Evolutionary conservation across 2,329 filamentous ascomycete species (phyloP), one percentile per base, ranked within the genome.

Genomic region (Cryphonectria naterciae): DNA sequence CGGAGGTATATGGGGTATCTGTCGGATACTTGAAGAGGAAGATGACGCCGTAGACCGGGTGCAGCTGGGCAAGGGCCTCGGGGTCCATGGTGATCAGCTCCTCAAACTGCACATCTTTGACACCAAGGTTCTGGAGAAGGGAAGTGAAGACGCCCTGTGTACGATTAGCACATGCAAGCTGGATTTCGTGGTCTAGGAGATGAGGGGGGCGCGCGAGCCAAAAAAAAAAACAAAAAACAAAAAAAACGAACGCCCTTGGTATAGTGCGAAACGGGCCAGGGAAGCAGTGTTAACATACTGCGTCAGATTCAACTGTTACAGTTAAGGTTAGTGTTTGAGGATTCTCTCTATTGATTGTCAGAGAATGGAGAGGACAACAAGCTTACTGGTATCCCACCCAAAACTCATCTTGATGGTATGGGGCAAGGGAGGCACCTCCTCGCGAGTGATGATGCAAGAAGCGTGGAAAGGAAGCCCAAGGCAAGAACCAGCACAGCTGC

Each of bases 1-100:
- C 83, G 73, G 81, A 81, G 52, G 84, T 89, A 83, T 85, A 91
- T 76, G 85, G 88, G 72, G 81, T 88, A 79, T 92, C 90, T 73
- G 90, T 94, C 66, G 89, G 93, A 83, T 93, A 99, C 84, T 98
- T 98, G 90, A 99, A 99, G 80, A 99, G 93, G 83, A 99, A 99
- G 78, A 99, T 98, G 75, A 99, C 94, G 77, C 96, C 96, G 83
- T 97, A 97, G 68, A 97, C 87, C 25, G 93, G 92, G 76, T 92
- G 90, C 46, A 94, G 87, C 74, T 90, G 84, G 60, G 88, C 86
- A 17, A 97, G 87, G 70, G 88, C 87, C 67, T 93, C 89, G 8
- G 93, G 85, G 76, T 98, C 95, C 74, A 99, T 90, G 1, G 93
- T 92, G 71, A 98, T 89, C 74, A 99, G 90, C 84, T 99, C 96